Evolutionary conservation across 768 basidiomycete genomes (phyloP).

Genomic region (Naganishia kalamii): DNA sequence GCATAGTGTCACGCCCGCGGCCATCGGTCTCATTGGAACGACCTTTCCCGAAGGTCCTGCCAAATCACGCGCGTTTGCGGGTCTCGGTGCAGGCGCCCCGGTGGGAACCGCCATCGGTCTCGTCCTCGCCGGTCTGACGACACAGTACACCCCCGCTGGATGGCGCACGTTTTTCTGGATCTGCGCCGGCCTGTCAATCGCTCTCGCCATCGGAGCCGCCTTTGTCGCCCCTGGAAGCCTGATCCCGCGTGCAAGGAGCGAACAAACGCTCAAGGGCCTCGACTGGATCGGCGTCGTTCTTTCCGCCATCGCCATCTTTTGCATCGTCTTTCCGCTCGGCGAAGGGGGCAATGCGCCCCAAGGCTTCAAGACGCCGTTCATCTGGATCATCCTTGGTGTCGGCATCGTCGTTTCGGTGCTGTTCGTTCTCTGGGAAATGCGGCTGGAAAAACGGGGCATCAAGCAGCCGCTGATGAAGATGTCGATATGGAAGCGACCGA

Average conservation of each 20-base stretch:
- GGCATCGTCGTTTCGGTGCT: not conserved
- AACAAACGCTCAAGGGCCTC: slow-evolving; percentile 1
- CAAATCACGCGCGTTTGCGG: not conserved
- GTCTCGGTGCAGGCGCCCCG: not conserved
- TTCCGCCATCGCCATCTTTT: not conserved
- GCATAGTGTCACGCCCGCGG: not conserved
- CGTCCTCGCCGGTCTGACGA: not conserved
- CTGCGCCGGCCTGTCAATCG: not conserved
- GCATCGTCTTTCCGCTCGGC: not conserved
- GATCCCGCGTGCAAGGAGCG: not conserved
- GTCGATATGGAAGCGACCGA: not conserved
- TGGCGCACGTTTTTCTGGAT: slow-evolving; percentile 3
- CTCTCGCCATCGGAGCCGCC: not conserved
- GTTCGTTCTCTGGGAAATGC: not conserved
- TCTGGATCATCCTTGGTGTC: not conserved
- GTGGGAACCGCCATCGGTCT: not conserved
- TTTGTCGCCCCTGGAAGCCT: not conserved
- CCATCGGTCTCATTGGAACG: not conserved
- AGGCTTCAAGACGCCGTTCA: not conserved
- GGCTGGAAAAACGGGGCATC: not conserved
- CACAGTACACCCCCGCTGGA: not conserved
- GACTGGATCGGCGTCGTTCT: not conserved
- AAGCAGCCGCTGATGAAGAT: not conserved
- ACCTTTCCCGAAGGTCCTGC: slow-evolving; percentile 1
- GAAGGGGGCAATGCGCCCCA: not conserved